These are phyloP conservation scores for Ascodesmis nigricans DNA, from an alignment of 495 filamentous ascomycete species.

Conservation along the genomic window DNA sequence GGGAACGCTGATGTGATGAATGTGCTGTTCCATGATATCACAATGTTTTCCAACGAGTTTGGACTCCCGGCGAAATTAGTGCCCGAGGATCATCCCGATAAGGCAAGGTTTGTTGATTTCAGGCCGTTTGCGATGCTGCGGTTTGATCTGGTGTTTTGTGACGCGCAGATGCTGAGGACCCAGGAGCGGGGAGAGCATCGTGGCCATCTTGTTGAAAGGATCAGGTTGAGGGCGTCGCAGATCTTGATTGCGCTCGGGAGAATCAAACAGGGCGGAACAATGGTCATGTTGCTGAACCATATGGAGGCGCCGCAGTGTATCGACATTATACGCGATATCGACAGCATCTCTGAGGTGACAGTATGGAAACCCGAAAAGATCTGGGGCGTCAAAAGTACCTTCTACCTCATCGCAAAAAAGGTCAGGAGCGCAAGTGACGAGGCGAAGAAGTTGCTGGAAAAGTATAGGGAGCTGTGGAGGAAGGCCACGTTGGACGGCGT, in stretches of 20 bases:
- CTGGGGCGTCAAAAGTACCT: background rate
- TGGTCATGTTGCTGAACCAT: constrained; percentile 32
- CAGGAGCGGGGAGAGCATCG: constrained; percentile 28
- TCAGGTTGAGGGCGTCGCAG: constrained; percentile 25
- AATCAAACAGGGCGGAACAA: constrained; percentile 25
- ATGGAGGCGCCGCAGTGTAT: constrained; percentile 24
- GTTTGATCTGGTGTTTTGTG: constrained; percentile 35
- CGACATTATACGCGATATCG: background rate
- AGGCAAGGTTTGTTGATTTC: constrained; percentile 22
- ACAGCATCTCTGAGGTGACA: too few relatives aligned
- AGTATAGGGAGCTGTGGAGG: background rate
- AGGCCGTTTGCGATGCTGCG: constrained; percentile 14
- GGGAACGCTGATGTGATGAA: background rate
- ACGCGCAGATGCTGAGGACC: constrained; percentile 32
- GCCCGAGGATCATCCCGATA: constrained; percentile 27
- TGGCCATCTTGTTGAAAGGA: constrained; percentile 24
- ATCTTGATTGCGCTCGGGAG: constrained; percentile 29
- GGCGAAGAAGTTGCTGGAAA: background rate
- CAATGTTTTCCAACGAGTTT: constrained; percentile 33
- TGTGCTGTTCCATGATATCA: constrained; percentile 29
- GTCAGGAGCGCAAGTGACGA: background rate
- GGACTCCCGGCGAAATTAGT: constrained; percentile 22
- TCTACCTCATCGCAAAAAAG: background rate
- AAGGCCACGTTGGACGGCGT: background rate
- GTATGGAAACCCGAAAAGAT: background rate